Conservation (phyloP, 352 stramenopile species). For the Discostella stelligera region DNA sequence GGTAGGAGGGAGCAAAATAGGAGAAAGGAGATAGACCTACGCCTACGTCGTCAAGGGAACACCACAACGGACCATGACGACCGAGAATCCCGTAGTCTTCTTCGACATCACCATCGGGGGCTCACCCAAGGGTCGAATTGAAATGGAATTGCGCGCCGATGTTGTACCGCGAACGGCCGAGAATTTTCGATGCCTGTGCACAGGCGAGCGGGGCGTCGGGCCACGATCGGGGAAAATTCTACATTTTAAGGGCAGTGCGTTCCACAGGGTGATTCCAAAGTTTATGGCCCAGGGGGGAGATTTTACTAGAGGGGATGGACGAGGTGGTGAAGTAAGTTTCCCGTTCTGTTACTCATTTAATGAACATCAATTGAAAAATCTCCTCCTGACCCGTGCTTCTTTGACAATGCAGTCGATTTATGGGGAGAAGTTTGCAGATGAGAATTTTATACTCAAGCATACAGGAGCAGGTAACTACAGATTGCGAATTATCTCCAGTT, state of each 20-base stretch:
- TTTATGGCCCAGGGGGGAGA: conserved; percentile 90
- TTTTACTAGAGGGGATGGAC: conserved; percentile 87
- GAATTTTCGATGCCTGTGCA: conserved; percentile 98
- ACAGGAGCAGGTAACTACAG: conserved; percentile 56
- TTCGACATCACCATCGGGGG: conserved; percentile 92
- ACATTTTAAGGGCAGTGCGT: conserved; percentile 94
- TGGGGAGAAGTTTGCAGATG: conserved; percentile 94
- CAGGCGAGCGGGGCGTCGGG: conserved; percentile 74
- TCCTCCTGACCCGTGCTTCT: background rate
- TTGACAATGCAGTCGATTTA: conserved; percentile 87
- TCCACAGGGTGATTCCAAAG: conserved; percentile 91
- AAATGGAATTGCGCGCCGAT: conserved; percentile 95
- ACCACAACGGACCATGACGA: conserved; percentile 18
- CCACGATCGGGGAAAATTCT: conserved; percentile 91
- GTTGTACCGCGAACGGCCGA: conserved; percentile 95
- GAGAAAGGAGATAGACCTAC: too few species aligned
- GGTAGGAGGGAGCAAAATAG: too few species aligned
- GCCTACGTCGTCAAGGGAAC: too few species aligned
- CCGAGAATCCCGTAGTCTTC: conserved; percentile 82
- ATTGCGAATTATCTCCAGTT: background rate
- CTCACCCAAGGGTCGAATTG: conserved; percentile 74
- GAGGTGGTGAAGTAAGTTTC: conserved; percentile 28
- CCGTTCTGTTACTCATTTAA: background rate
- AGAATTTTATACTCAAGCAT: conserved; percentile 88
- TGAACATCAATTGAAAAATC: background rate